These are phyloP conservation scores for Diutina rugosa DNA, from an alignment of 1,139 yeast species.

Conservation along the genomic window DNA sequence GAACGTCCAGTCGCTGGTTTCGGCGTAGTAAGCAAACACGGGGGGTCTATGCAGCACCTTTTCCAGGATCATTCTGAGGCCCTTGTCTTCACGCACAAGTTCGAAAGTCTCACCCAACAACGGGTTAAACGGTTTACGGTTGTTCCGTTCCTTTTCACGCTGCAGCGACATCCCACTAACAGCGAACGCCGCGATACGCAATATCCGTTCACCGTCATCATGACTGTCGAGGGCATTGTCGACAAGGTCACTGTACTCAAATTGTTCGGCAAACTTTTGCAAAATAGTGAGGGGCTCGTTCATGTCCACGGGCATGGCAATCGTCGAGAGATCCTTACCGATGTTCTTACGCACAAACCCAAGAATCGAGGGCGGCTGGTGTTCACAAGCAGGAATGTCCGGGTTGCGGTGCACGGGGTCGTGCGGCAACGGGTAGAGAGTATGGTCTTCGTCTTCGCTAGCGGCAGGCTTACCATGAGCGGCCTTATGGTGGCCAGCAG, in stretches of 20 bases:
- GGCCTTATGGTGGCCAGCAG: background rate
- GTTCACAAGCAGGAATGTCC: slow-evolving; percentile 46
- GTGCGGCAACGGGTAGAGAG: slow-evolving; percentile 55
- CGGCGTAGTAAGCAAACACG: slow-evolving; percentile 68
- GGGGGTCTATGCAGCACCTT: slow-evolving; percentile 79
- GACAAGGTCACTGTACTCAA: slow-evolving; percentile 63
- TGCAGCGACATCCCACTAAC: slow-evolving; percentile 58
- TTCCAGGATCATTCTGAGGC: slow-evolving; percentile 58
- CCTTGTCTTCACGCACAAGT: slow-evolving; percentile 64
- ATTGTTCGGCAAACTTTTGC: slow-evolving; percentile 65
- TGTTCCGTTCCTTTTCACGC: slow-evolving; percentile 61
- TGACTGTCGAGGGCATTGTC: slow-evolving; percentile 40
- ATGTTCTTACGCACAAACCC: slow-evolving; percentile 78
- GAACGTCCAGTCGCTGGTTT: slow-evolving; percentile 63
- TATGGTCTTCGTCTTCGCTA: slow-evolving; percentile 11
- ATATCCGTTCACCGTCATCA: slow-evolving; percentile 43
- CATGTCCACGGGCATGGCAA: slow-evolving; percentile 89
- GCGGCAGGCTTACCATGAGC: slow-evolving; percentile 3
- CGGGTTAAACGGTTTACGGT: slow-evolving; percentile 89
- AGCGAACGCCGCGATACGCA: slow-evolving; percentile 74
- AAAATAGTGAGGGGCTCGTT: slow-evolving; percentile 83
- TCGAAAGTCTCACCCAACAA: slow-evolving; percentile 81
- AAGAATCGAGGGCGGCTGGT: slow-evolving; percentile 72
- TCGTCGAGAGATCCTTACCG: slow-evolving; percentile 77
- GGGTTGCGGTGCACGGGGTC: slow-evolving; percentile 38